Base-by-base conservation (phyloP, 305 asterid species). In the Rubia peregrina region DNA sequence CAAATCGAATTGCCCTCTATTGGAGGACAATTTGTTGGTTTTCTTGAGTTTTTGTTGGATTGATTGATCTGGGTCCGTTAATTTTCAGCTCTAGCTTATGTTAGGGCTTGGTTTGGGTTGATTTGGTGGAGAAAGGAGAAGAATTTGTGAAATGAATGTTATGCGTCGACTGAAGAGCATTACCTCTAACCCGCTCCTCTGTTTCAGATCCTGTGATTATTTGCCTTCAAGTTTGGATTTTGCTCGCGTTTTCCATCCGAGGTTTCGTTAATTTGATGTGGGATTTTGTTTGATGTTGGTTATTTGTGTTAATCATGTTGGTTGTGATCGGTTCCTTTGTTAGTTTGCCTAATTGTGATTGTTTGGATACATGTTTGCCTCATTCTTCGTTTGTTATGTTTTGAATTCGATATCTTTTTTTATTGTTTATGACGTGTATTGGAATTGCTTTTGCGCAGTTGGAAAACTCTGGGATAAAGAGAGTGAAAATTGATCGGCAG, bases 151-250 rank as follows among this genome's bases (percentile, higher is more conserved):
- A 30, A 91, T 94, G 99, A 91, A 91, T 86, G 84, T 91, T 89
- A 91, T 94, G 98, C 99, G 99, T 68, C 85, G 99, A 85, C 85
- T 94, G 71, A 94, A 94, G 92, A 94, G 97, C 96, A 89, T 94
- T 88, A 89, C 99, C 80, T 94, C 97, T 4, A 96, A 96, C 13
- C 55, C 96, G 99, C 43, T 79, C 97, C 70, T 91, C 99, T 75
- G 85, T 94, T 74, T 91, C 97, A 81, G 96, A 91, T 91, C 96
- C 97, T 87, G 98, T 93, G 91, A 82, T 55, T 83, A 75, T 72
- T 74, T 56, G 19, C 61, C 1, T 19, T 3, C 26, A 36, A 55
- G 42, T 24, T 24, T 48, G 5, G 1, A 0, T 55, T 67, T 67
- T 57, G 16, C 36, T 0, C 2, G 38, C 16, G 9, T 22, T 10